phyloP scores from a whole-genome alignment of 345 rosid species.

The Schrenkiella parvula region DNA sequence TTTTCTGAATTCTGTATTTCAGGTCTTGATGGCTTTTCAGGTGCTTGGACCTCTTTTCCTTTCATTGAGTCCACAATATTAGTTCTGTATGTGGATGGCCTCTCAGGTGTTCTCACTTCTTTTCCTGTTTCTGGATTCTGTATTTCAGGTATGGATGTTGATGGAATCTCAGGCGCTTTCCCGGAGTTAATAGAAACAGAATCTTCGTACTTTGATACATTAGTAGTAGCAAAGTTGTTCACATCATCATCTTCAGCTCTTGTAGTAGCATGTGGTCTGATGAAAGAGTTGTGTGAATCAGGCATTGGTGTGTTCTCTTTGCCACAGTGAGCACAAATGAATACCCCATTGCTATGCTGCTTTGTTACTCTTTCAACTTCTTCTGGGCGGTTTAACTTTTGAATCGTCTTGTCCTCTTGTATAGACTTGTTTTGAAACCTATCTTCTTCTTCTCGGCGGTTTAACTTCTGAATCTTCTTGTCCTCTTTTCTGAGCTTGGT shows the following conservation, averaged over 20 bases:
- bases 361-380: not conserved
- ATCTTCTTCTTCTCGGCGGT: not conserved
- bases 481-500: slow-evolving; percentile 1
- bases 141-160: slow-evolving; percentile 15
- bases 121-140: not conserved
- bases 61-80: not conserved
- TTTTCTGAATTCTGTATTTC: not conserved
- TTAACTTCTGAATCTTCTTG: not conserved
- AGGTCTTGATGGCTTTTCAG: slow-evolving; percentile 4
- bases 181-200: slow-evolving; percentile 17
- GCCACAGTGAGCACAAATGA: slow-evolving; percentile 25
- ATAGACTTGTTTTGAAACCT: not conserved
- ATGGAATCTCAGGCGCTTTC: not conserved
- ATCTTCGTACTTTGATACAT: not conserved
- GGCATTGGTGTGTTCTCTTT: slow-evolving; percentile 13
- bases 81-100: not conserved
- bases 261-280: not conserved
- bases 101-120: slow-evolving; percentile 2
- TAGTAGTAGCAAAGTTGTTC: slow-evolving; percentile 10
- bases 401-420: not conserved
- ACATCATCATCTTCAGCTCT: slow-evolving; percentile 13
- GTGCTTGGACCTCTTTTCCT: not conserved
- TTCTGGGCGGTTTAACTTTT: not conserved
- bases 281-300: slow-evolving; percentile 1
- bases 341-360: not conserved